Conservation (phyloP, 768 basidiomycete species). For the Galerina marginata region DNA sequence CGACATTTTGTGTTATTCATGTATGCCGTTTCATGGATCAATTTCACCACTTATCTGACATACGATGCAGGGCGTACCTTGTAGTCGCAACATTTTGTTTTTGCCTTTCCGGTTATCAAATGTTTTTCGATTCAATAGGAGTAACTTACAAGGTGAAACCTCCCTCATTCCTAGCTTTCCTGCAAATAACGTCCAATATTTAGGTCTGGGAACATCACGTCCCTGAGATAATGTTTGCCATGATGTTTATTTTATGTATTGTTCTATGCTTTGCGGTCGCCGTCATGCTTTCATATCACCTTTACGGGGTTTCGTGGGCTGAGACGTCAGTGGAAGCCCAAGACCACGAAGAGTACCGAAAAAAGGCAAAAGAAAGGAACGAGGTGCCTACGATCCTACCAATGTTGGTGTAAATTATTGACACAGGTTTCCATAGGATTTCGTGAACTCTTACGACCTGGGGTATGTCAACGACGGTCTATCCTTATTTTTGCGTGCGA, state of each 20-base stretch:
- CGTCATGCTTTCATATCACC: conserved; percentile 74
- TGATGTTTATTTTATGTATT: conserved; percentile 75
- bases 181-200: not conserved
- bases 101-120: conserved; percentile 63
- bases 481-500: not conserved
- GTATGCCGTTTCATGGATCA: conserved; percentile 46
- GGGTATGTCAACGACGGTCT: conserved; percentile 51
- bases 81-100: conserved; percentile 71
- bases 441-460: conserved; percentile 91
- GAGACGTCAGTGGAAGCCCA: conserved; percentile 93
- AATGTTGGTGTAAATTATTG: not conserved
- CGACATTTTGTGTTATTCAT: conserved; percentile 96
- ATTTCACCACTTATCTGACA: not conserved
- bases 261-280: conserved; percentile 80
- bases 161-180: not conserved
- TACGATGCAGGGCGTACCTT: conserved; percentile 71
- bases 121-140: conserved; percentile 64
- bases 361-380: conserved; percentile 67
- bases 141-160: conserved; percentile 49
- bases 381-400: conserved; percentile 49
- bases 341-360: conserved; percentile 82
- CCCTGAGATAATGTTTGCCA: conserved; percentile 72
- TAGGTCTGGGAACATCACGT: conserved; percentile 62
- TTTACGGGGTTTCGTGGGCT: conserved; percentile 71
- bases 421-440: conserved; percentile 51